Base-by-base conservation (phyloP, 192 early-diverging fungal genomes). In the Obelidium mucronatum region DNA sequence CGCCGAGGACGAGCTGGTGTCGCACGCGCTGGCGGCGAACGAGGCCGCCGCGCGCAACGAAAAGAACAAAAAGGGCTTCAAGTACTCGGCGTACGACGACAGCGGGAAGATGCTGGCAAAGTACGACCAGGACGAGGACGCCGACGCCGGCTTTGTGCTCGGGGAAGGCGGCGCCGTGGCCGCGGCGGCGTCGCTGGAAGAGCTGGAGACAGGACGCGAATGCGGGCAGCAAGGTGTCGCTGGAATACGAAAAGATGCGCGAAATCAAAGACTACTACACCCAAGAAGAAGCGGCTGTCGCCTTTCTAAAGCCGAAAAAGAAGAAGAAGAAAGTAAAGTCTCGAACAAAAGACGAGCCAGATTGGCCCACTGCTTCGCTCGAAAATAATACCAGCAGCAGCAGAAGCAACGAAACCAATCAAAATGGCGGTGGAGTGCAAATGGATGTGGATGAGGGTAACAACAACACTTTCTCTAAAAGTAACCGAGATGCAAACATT, bases 201-300 rank as follows among this genome's bases (percentile, higher is more conserved):
- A 79, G 15, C 36, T 33, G 77, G 77, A 76, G 60, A 58, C 53
- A n/a, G n/a, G n/a, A n/a, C n/a, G n/a, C n/a, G n/a, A n/a, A n/a
- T n/a, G n/a, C n/a, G n/a, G n/a, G n/a, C n/a, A n/a, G n/a, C n/a
- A n/a, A n/a, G 15, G 84, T 91, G 33, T 79, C 84, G 11, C 67
- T 94, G 30, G 73, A 76, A 11, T 80, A 80, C 63, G 66, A 82
- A 36, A 80, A 83, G 42, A 79, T 70, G 26, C 85, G 85, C 40
- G 88, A 93, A 78, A 90, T 93, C 35, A 88, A 90, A 60, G 96
- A 97, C 75, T 96, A 94, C 78, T 96, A 97, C 83, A 95, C 95
- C 52, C 86, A 90, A 58, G 93, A 96, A 44, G 95, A 98, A 80
- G 85, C 92, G 1, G 75, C 91, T 3, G 66, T 87, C 17, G 95